These are phyloP conservation scores for Solanum paucissectum DNA, from an alignment of 257 asterid species.

Conservation along the genomic window DNA sequence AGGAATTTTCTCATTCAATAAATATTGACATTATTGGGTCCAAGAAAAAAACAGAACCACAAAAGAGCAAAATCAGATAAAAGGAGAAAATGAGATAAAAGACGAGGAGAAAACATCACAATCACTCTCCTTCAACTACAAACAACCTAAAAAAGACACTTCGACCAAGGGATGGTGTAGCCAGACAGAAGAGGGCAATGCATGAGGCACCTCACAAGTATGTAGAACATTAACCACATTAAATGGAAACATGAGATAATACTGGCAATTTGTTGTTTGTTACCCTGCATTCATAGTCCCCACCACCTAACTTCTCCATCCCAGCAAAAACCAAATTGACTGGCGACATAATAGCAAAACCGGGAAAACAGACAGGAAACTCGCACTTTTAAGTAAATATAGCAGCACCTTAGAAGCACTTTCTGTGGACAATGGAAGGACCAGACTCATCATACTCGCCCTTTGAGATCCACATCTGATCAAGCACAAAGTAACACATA, in stretches of 20 bases:
- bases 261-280: neutral
- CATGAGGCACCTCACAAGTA: neutral
- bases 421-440: slow-evolving; percentile 45
- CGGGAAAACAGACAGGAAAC: slow-evolving; percentile 3
- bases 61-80: slow-evolving; percentile 2
- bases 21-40: slow-evolving; percentile 23
- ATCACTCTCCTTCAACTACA: slow-evolving; percentile 18
- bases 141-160: slow-evolving; percentile 16
- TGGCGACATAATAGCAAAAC: slow-evolving; percentile 7
- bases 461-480: slow-evolving; percentile 48
- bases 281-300: slow-evolving; percentile 5
- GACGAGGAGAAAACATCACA: slow-evolving; percentile 6
- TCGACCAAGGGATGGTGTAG: neutral
- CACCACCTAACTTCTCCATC: slow-evolving; percentile 12
- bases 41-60: slow-evolving; percentile 1
- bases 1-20: slow-evolving; percentile 19
- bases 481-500: neutral
- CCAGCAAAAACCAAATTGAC: slow-evolving; percentile 7
- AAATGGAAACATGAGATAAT: neutral
- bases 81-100: neutral
- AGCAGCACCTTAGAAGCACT: slow-evolving; percentile 32
- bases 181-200: slow-evolving; percentile 4
- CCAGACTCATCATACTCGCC: slow-evolving; percentile 41
- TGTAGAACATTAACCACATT: neutral
- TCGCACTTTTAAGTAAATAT: neutral